Evolutionary conservation across 495 filamentous ascomycete genomes (phyloP).

Genomic region (Neurospora sp.): DNA sequence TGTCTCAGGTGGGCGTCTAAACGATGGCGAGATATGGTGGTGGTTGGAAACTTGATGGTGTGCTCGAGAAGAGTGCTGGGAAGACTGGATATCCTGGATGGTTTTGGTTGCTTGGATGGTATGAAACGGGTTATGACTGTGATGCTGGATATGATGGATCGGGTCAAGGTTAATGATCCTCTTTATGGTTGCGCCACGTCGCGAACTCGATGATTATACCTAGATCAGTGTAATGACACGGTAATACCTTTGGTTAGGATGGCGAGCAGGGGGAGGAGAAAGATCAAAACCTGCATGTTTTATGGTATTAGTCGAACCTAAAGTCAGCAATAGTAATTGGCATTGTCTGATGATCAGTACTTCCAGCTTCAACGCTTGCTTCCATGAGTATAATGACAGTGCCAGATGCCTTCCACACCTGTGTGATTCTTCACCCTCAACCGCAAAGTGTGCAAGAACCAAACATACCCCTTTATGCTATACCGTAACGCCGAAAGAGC

Average conservation of each 20-base stretch:
- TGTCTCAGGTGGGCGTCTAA: conserved; percentile 40
- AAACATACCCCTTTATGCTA: background rate
- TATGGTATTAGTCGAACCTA: background rate
- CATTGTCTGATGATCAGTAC: background rate
- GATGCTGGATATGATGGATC: background rate
- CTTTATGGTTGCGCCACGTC: background rate
- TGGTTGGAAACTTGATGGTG: background rate
- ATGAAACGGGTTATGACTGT: background rate
- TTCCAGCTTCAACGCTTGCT: background rate
- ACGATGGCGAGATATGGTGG: background rate
- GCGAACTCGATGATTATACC: background rate
- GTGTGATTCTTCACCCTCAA: background rate
- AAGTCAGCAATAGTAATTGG: background rate
- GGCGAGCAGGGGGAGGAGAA: background rate
- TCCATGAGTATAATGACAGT: background rate
- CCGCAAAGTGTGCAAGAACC: background rate
- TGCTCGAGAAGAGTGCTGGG: background rate
- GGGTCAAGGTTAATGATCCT: background rate
- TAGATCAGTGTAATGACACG: background rate
- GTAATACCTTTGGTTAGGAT: background rate
- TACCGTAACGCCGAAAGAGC: background rate
- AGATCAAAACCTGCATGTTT: background rate
- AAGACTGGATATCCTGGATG: background rate
- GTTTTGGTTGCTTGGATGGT: background rate
- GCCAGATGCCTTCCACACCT: background rate